Conservation (phyloP, 768 basidiomycete genomes). For the Russula sp. region DNA sequence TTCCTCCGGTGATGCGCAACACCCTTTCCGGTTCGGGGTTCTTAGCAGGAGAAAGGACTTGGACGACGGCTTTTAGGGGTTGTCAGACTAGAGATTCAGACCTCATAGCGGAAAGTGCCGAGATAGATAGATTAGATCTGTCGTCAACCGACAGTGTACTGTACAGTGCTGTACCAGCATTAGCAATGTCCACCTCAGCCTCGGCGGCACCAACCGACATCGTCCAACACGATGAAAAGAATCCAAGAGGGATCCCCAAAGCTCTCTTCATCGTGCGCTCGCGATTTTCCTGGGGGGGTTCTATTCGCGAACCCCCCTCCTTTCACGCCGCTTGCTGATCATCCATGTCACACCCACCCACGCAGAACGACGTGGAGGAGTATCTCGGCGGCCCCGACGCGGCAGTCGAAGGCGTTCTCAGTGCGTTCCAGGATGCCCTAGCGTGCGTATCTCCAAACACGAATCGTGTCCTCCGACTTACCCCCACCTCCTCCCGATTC, state of each 20-base stretch:
- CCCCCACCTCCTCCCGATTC: background rate
- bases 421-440: constrained; percentile 84
- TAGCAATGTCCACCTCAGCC: constrained; percentile 19
- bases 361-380: constrained; percentile 79
- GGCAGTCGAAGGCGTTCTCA: constrained; percentile 72
- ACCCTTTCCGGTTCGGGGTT: no score
- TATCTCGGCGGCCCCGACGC: constrained; percentile 76
- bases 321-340: background rate
- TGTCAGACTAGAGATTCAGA: background rate
- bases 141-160: background rate
- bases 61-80: no score
- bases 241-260: constrained; percentile 89
- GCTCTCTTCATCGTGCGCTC: constrained; percentile 87
- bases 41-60: no score
- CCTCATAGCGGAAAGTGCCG: no score
- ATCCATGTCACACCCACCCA: background rate
- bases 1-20: no score
- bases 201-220: constrained; percentile 25
- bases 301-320: background rate
- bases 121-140: constrained; percentile 6
- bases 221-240: constrained; percentile 43
- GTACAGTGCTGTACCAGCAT: background rate
- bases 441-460: constrained; percentile 55
- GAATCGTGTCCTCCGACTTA: background rate
- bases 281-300: background rate